phyloP scores from a whole-genome alignment of 2,329 filamentous ascomycete species.

The Emmonsia crescens region DNA sequence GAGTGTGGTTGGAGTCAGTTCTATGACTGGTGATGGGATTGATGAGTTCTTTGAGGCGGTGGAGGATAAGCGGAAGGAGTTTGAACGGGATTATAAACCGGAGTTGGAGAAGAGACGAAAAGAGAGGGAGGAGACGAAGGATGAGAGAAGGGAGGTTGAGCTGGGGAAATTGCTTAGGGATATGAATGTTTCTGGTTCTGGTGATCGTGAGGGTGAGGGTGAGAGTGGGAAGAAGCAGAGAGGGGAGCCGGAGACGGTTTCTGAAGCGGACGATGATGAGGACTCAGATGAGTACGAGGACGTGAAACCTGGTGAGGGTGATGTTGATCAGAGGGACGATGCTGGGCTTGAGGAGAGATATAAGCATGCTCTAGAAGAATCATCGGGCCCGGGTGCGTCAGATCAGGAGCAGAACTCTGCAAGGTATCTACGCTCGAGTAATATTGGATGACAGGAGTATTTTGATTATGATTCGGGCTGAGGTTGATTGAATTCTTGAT shows the following conservation, averaged over 20 bases:
- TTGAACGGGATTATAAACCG: constrained; percentile 79
- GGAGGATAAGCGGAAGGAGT: constrained; percentile 75
- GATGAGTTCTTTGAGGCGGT: constrained; percentile 92
- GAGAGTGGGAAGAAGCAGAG: constrained; percentile 19
- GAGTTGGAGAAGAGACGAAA: constrained; percentile 71
- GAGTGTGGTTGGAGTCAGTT: constrained; percentile 84
- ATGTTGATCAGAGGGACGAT: constrained; percentile 34
- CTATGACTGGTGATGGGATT: constrained; percentile 82
- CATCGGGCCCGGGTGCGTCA: constrained; percentile 34
- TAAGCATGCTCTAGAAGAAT: constrained; percentile 58
- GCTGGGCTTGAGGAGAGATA: constrained; percentile 66
- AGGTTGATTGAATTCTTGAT: not conserved
- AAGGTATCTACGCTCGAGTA: constrained; percentile 36
- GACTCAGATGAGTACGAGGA: constrained; percentile 41
- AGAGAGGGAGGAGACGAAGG: constrained; percentile 66
- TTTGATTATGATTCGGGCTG: not conserved
- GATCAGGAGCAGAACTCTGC: constrained; percentile 43
- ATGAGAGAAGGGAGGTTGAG: constrained; percentile 63
- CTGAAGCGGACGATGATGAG: constrained; percentile 43
- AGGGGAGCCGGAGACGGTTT: constrained; percentile 34
- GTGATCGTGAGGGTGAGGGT: constrained; percentile 12
- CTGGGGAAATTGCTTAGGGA: constrained; percentile 90
- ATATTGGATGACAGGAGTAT: constrained; percentile 19
- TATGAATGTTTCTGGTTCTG: constrained; percentile 51
- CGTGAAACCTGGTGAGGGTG: constrained; percentile 43